Conservation (phyloP, 2,329 filamentous ascomycete genomes). For the Geosmithia putterillii region DNA sequence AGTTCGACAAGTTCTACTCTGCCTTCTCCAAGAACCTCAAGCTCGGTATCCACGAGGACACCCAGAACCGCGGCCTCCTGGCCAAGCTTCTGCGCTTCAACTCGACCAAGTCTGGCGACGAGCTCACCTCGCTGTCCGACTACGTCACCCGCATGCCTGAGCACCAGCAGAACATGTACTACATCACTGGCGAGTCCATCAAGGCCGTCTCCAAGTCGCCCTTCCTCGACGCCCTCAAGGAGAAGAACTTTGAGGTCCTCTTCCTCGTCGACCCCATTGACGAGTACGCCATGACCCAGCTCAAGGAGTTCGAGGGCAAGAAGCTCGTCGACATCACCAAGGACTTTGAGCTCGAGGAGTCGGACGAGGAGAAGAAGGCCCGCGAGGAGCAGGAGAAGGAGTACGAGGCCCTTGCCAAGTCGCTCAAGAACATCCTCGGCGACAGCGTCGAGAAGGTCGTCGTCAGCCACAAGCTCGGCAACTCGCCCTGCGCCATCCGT, state of each 20-base stretch:
- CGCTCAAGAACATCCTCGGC: constrained; percentile 96
- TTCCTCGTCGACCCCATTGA: constrained; percentile 99
- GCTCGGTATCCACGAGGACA: constrained; percentile 99
- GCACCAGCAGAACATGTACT: constrained; percentile 99
- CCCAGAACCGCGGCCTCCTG: constrained; percentile 84
- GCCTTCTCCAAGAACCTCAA: constrained; percentile 99
- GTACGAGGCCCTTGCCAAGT: constrained; percentile 88
- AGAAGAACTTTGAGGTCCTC: constrained; percentile 98
- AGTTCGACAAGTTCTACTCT: constrained; percentile 99
- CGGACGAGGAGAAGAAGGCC: constrained; percentile 94
- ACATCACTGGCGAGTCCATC: constrained; percentile 99
- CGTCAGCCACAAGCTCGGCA: constrained; percentile 92
- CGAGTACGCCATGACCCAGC: constrained; percentile 98
- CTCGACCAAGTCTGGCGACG: constrained; percentile 97
- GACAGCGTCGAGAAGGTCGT: constrained; percentile 99
- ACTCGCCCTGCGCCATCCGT: constrained; percentile 93
- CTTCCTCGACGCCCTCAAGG: constrained; percentile 97
- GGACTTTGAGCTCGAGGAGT: constrained; percentile 99
- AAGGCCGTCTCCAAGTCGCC: constrained; percentile 97
- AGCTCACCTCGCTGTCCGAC: constrained; percentile 88
- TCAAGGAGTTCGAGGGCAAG: constrained; percentile 99
- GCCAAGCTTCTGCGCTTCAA: constrained; percentile 98
- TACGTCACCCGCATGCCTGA: constrained; percentile 99
- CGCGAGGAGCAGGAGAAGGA: constrained; percentile 98
- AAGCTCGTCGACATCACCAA: constrained; percentile 99